phyloP scores from a whole-genome alignment of 768 basidiomycete genomes.

The Tephrocybe sp. region DNA sequence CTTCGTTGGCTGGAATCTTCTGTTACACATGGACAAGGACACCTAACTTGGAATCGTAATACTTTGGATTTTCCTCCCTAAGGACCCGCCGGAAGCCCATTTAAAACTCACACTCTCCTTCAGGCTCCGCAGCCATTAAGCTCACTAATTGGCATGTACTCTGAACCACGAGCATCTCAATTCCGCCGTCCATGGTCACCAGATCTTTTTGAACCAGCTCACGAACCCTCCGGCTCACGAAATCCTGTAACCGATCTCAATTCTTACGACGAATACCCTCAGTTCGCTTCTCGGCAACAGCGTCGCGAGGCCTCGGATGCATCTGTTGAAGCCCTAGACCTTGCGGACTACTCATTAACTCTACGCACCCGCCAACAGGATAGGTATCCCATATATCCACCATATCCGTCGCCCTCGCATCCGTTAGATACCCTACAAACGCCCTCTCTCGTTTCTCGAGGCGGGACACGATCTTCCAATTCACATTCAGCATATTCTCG shows the following conservation, averaged over 20 bases:
- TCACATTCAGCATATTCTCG: conserved; percentile 25
- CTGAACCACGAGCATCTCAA: conserved; percentile 45
- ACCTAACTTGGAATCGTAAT: neutral
- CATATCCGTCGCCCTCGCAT: conserved; percentile 26
- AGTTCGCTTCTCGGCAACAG: conserved; percentile 20
- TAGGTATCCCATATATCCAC: conserved; percentile 29
- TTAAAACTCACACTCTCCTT: no score
- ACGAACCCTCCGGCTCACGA: conserved; percentile 18
- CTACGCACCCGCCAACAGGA: conserved; percentile 37
- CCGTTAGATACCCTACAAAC: conserved; percentile 27
- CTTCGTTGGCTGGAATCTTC: neutral
- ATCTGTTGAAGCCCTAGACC: conserved; percentile 69
- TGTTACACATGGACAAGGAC: neutral
- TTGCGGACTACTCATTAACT: conserved; percentile 65
- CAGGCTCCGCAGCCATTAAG: no score
- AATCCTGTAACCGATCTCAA: conserved; percentile 18
- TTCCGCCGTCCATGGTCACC: conserved; percentile 69
- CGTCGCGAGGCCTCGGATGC: conserved; percentile 57
- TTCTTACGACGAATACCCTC: conserved; percentile 19
- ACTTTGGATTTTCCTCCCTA: no score
- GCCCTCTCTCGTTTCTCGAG: conserved; percentile 44
- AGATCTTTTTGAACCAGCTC: conserved; percentile 46
- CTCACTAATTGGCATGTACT: conserved; percentile 32
- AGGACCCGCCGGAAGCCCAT: no score
- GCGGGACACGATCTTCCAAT: conserved; percentile 41